phyloP scores from a whole-genome alignment of 2,329 filamentous ascomycete genomes.

The Sporothrix pallida region DNA sequence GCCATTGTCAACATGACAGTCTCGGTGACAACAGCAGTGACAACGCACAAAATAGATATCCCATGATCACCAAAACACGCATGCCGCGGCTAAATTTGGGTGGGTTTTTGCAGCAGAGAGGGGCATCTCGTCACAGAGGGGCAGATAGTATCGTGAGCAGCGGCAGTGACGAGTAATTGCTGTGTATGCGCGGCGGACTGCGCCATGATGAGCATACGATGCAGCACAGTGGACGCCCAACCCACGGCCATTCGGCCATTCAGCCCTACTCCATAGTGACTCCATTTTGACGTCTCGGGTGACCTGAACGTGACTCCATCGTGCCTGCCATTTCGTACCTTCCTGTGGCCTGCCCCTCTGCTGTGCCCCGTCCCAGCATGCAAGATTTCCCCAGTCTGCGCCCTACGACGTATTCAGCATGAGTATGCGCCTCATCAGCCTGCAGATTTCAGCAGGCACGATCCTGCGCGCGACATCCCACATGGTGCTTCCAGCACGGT shows the following conservation, averaged over 20 bases:
- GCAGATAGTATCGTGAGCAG: neutral
- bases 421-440: neutral
- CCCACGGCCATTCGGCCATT: neutral
- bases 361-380: neutral
- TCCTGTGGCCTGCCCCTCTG: neutral
- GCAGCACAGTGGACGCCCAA: neutral
- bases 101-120: neutral
- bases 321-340: neutral
- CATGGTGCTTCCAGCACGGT: neutral
- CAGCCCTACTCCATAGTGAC: constrained; percentile 20
- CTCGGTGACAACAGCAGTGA: neutral
- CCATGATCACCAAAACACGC: constrained; percentile 15
- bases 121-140: neutral
- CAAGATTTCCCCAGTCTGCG: too few species aligned
- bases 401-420: neutral
- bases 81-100: neutral
- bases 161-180: neutral
- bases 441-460: constrained; percentile 8
- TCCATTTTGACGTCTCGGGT: neutral
- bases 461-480: constrained; percentile 14
- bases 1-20: neutral
- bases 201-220: constrained; percentile 17
- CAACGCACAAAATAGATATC: neutral
- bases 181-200: neutral
- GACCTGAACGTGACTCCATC: constrained; percentile 7